Conservation (phyloP, 2,329 filamentous ascomycete species). For the Diaporthe sp. region DNA sequence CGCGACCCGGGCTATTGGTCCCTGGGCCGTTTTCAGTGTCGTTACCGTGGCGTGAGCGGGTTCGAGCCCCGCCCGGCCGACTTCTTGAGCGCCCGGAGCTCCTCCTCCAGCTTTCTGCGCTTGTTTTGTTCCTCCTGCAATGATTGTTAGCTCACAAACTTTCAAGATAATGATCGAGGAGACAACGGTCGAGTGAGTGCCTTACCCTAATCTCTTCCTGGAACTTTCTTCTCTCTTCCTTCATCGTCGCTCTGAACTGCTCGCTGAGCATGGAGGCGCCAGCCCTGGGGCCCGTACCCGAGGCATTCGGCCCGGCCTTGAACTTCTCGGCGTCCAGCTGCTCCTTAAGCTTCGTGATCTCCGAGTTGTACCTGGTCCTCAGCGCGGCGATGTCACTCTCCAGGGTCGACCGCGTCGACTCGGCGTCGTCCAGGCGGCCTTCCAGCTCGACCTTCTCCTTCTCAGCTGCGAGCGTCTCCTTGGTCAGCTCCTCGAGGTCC, state of each 20-base stretch:
- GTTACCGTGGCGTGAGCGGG: slow-evolving; percentile 57
- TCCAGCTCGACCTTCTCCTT: slow-evolving; percentile 64
- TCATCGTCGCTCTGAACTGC: slow-evolving; percentile 69
- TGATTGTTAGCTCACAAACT: slow-evolving; percentile 48
- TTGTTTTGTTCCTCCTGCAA: slow-evolving; percentile 65
- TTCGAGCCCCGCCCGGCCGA: slow-evolving; percentile 59
- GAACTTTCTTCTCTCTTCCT: slow-evolving; percentile 70
- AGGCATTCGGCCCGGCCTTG: slow-evolving; percentile 54
- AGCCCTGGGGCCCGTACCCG: slow-evolving; percentile 53
- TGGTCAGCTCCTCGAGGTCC: slow-evolving; percentile 68
- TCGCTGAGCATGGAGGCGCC: slow-evolving; percentile 69
- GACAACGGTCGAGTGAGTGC: slow-evolving; percentile 19
- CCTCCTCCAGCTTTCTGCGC: slow-evolving; percentile 65
- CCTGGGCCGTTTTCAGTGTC: slow-evolving; percentile 12
- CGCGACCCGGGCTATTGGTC: not conserved
- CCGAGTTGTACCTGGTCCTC: slow-evolving; percentile 57
- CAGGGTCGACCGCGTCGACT: slow-evolving; percentile 52
- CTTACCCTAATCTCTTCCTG: slow-evolving; percentile 67
- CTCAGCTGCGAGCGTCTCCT: slow-evolving; percentile 65
- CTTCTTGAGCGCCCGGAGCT: slow-evolving; percentile 60
- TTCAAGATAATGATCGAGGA: not conserved
- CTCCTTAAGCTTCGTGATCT: slow-evolving; percentile 62
- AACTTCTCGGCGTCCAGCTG: slow-evolving; percentile 66
- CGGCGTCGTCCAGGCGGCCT: slow-evolving; percentile 57
- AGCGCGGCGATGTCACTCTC: slow-evolving; percentile 56